Evolutionary conservation across 176 grass and related monocot genomes (phyloP).

Genomic region (Musa beccarii): DNA sequence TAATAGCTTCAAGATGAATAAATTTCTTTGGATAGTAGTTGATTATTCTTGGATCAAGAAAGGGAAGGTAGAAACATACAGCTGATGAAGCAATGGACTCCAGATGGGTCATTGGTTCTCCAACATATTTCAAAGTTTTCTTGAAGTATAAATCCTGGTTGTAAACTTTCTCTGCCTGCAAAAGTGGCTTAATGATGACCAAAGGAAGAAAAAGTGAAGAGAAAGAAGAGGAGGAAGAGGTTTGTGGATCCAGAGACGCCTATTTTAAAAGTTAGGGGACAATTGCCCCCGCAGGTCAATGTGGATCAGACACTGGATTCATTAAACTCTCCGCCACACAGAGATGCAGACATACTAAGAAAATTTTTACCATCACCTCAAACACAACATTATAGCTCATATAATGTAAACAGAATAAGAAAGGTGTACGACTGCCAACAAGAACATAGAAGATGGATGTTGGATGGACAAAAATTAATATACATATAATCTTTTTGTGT

Average conservation of each 20-base stretch:
- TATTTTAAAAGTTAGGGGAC: not conserved
- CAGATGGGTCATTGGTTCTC: slow-evolving; percentile 27
- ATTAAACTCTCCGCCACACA: not conserved
- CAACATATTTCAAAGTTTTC: slow-evolving; percentile 28
- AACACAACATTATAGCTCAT: too few species aligned
- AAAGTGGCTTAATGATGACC: slow-evolving; percentile 11
- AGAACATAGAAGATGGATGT: too few species aligned
- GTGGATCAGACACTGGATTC: not conserved
- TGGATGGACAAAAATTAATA: too few species aligned
- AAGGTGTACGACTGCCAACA: too few species aligned
- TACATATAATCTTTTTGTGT: too few species aligned
- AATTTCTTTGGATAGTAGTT: not conserved
- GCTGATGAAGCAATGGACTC: slow-evolving; percentile 31
- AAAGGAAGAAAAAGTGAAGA: not conserved
- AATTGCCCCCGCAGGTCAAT: not conserved
- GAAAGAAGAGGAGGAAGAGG: not conserved
- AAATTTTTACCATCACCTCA: too few species aligned
- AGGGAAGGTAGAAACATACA: slow-evolving; percentile 17
- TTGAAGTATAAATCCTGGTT: slow-evolving; percentile 99
- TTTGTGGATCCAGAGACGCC: not conserved
- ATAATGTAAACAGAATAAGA: too few species aligned
- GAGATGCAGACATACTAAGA: not conserved
- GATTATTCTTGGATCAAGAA: not conserved
- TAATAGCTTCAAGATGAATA: not conserved
- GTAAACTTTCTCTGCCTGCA: slow-evolving; percentile 97